Conservation (phyloP, 2,329 filamentous ascomycete species). For the Pseudopyrenochaeta lycopersici region DNA sequence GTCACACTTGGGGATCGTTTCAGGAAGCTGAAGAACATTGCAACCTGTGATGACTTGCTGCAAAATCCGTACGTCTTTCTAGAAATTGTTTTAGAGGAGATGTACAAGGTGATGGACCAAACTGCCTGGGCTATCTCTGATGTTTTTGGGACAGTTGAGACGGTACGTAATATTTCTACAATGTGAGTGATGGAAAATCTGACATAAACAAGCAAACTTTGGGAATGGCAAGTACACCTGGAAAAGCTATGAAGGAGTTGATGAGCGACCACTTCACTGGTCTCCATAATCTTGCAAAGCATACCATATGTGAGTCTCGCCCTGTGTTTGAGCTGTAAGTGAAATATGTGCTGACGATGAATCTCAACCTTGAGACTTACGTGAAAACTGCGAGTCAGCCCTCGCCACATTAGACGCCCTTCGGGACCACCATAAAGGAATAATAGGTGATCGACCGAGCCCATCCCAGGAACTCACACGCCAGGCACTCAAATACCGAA, state of each 20-base stretch:
- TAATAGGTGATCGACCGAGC: conserved; percentile 7
- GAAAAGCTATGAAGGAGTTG: conserved; percentile 27
- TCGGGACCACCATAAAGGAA: conserved; percentile 23
- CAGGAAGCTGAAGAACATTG: conserved; percentile 12
- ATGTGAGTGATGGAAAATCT: neutral
- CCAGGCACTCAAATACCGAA: conserved; percentile 39
- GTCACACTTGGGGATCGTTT: conserved; percentile 23
- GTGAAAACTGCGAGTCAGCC: conserved; percentile 45
- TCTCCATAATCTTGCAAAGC: conserved; percentile 52
- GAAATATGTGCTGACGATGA: neutral
- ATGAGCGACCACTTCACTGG: conserved; percentile 28
- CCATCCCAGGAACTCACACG: conserved; percentile 16
- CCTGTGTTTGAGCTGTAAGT: neutral
- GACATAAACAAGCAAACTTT: conserved; percentile 27
- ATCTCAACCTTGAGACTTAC: conserved; percentile 24
- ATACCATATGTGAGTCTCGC: conserved; percentile 34
- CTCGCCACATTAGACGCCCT: conserved; percentile 38
- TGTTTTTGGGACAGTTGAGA: conserved; percentile 44
- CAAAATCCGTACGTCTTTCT: conserved; percentile 45
- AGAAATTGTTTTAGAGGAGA: conserved; percentile 40
- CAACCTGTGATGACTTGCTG: conserved; percentile 29
- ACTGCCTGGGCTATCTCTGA: conserved; percentile 39
- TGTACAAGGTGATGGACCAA: conserved; percentile 41
- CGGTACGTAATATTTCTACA: conserved; percentile 17
- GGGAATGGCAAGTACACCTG: conserved; percentile 24